These are phyloP conservation scores for Serendipita sp. DNA, from an alignment of 768 basidiomycete species.

Conservation along the genomic window DNA sequence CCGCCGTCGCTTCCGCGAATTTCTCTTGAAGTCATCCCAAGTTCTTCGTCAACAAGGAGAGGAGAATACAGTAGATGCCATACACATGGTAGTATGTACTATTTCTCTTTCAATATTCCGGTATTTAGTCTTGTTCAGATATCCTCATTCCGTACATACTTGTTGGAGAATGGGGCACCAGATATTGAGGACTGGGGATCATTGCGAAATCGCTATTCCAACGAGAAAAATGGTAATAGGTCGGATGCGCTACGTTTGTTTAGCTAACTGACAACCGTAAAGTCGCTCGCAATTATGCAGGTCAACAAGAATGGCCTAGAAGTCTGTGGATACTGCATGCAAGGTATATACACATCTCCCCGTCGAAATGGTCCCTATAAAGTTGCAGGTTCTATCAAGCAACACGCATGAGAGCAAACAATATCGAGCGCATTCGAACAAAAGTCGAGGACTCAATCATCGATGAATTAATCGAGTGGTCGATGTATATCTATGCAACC, in stretches of 20 bases:
- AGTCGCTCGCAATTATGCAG: constrained; percentile 46
- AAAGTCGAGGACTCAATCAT: constrained; percentile 44
- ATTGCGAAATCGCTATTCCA: constrained; percentile 11
- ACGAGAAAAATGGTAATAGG: constrained; percentile 4
- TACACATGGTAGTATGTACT: constrained; percentile 45
- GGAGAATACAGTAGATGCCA: constrained; percentile 68
- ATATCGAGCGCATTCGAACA: constrained; percentile 48
- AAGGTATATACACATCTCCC: constrained; percentile 25
- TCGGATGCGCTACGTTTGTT: constrained; percentile 5
- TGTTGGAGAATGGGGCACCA: constrained; percentile 55
- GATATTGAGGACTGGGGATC: constrained; percentile 2
- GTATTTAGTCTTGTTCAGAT: constrained; percentile 24
- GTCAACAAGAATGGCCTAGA: constrained; percentile 64
- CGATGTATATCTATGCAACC: constrained; percentile 56
- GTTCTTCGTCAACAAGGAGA: constrained; percentile 56
- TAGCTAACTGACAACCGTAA: constrained; percentile 1
- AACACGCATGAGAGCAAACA: constrained; percentile 54
- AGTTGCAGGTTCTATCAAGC: constrained; percentile 26
- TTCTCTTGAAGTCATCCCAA: constrained; percentile 55
- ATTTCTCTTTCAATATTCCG: background rate
- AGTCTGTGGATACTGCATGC: constrained; percentile 51
- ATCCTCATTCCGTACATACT: constrained; percentile 48
- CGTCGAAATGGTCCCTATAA: constrained; percentile 2
- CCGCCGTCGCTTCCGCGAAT: constrained; percentile 44
- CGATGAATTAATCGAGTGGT: constrained; percentile 60